Conservation (phyloP, 257 asterid genomes). For the Solanum pinnatisectum region DNA sequence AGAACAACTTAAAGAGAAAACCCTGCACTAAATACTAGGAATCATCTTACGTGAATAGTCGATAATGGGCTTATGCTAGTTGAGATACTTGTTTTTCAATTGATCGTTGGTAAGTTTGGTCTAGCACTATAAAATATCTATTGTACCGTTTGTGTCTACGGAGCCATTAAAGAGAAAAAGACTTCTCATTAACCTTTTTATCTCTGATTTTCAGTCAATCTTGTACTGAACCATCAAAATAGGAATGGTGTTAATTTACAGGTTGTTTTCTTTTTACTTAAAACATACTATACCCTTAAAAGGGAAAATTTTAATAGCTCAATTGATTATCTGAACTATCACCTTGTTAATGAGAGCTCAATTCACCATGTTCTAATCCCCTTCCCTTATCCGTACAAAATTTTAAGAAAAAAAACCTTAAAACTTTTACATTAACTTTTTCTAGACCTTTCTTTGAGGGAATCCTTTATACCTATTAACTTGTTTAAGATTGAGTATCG, state of each 20-base stretch:
- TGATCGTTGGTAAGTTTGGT: neutral
- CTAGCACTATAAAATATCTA: neutral
- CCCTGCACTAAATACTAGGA: neutral
- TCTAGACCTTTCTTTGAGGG: neutral
- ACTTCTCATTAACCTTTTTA: neutral
- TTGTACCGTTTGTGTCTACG: neutral
- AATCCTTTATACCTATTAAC: neutral
- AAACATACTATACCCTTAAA: neutral
- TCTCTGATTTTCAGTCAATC: neutral
- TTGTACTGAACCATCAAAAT: neutral
- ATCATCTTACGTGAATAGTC: neutral
- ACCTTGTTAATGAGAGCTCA: neutral
- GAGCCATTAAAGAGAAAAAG: neutral
- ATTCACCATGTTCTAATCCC: neutral
- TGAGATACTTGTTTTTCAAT: neutral
- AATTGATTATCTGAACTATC: too few species aligned
- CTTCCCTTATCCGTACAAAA: neutral
- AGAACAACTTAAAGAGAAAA: neutral
- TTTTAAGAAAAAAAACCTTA: fast-evolving
- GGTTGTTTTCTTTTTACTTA: neutral
- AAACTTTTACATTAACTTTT: neutral
- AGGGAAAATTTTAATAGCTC: too few species aligned
- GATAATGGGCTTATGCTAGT: neutral
- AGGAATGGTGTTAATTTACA: neutral
- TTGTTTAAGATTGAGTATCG: neutral